Conservation (phyloP, 164 flowering plant species). For the Taxillus chinensis region DNA sequence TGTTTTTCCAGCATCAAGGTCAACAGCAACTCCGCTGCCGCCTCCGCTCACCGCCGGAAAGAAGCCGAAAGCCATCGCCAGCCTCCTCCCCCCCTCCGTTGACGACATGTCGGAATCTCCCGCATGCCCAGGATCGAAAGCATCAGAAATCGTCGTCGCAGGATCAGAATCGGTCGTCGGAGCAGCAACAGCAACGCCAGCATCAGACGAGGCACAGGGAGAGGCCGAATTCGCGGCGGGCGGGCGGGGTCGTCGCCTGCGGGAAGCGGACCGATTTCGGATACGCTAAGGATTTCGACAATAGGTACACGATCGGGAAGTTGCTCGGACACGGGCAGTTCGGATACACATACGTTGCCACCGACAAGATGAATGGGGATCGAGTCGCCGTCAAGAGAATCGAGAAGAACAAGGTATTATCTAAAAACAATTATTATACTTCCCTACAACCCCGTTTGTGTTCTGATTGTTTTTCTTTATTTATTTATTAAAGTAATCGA, state of each 20-base stretch:
- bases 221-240: constrained; percentile 21
- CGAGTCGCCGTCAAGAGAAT: constrained; percentile 92
- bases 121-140: not conserved
- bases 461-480: not conserved
- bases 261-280: constrained; percentile 93
- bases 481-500: no score
- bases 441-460: not conserved
- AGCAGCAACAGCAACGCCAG: constrained; percentile 9
- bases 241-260: constrained; percentile 40
- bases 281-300: constrained; percentile 65
- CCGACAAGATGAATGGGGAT: constrained; percentile 65
- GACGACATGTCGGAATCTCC: not conserved
- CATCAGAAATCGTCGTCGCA: constrained; percentile 4
- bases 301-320: constrained; percentile 60
- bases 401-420: constrained; percentile 81
- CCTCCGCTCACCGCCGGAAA: constrained; percentile 7
- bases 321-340: constrained; percentile 93
- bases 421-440: no score
- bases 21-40: constrained; percentile 32
- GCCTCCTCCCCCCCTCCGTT: not conserved
- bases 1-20: constrained; percentile 75
- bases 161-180: constrained; percentile 1
- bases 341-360: constrained; percentile 88
- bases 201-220: constrained; percentile 20
- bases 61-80: constrained; percentile 4